Percentiles rank a stretch among this genome's conserved stretches.
These are phyloP conservation scores for Trypanosoma brucei DNA, from an alignment of 208 protist genomes.

Conservation along the genomic window DNA sequence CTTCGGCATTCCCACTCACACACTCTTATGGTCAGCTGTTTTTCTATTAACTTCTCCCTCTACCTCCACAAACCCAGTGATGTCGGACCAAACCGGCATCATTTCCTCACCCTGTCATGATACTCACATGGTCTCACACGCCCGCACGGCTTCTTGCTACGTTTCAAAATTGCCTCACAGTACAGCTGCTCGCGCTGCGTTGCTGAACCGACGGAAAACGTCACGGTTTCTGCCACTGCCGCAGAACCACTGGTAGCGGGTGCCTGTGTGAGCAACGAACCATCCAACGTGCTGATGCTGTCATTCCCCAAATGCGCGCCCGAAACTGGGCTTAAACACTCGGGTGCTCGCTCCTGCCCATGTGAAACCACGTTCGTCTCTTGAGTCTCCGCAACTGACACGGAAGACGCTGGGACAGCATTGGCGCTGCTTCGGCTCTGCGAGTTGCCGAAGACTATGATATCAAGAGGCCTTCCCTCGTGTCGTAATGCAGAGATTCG, in stretches of 20 bases:
- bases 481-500: constrained; percentile 11
- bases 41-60: too few relatives aligned
- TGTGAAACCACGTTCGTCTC: background rate
- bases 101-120: constrained; percentile 33
- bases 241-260: background rate
- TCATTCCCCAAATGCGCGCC: background rate
- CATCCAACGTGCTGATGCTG: background rate
- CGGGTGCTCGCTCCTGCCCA: background rate
- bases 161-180: constrained; percentile 48
- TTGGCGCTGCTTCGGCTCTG: background rate
- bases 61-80: too few relatives aligned
- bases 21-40: too few relatives aligned
- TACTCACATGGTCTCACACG: constrained; percentile 44
- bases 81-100: background rate
- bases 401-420: constrained; percentile 14
- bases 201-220: background rate
- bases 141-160: constrained; percentile 43
- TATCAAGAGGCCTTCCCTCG: constrained; percentile 5
- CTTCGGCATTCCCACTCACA: too few relatives aligned
- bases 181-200: constrained; percentile 2
- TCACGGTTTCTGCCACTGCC: background rate
- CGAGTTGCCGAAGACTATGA: background rate
- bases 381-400: constrained; percentile 5
- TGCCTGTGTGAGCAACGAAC: constrained; percentile 2
- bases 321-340: background rate